Conservation (phyloP, 148 eudicot genomes). For the Rhododendron williamsianum region DNA sequence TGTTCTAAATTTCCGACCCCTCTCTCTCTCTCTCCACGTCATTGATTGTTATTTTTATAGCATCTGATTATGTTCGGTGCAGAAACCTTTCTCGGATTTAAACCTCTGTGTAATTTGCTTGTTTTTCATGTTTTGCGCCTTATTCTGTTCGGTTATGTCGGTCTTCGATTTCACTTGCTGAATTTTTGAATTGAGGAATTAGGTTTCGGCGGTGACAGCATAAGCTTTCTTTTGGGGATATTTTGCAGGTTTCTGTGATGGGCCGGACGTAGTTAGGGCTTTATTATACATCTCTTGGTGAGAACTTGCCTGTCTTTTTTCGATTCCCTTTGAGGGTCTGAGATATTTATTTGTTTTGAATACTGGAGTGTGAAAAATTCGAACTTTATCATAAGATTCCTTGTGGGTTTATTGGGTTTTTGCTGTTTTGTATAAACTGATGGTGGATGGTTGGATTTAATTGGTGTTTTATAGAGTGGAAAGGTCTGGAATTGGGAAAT, state of each 20-base stretch:
- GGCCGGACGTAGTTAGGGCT: conserved; percentile 1
- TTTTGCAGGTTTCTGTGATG: not conserved
- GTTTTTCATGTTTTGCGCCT: not conserved
- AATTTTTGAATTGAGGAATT: conserved; percentile 1
- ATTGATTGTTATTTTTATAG: not conserved
- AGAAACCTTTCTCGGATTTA: not conserved
- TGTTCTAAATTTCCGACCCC: not conserved
- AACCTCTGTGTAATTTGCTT: not conserved
- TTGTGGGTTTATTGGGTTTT: conserved; percentile 7
- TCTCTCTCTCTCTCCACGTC: not conserved
- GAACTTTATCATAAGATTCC: not conserved
- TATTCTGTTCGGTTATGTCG: not conserved
- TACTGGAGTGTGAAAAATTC: not conserved
- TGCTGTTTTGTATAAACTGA: not conserved
- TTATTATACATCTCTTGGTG: not conserved
- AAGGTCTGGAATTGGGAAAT: not conserved
- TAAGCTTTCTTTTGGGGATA: conserved; percentile 11
- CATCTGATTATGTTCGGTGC: not conserved
- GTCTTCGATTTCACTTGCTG: conserved; percentile 5
- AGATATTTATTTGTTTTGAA: not conserved
- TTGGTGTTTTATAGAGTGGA: not conserved
- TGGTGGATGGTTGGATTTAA: not conserved
- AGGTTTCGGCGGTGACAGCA: not conserved
- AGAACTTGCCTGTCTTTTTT: not conserved
- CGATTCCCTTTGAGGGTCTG: not conserved